These are phyloP conservation scores for Closterium sp. DNA, from an alignment of 139 green algal genomes.

Conservation along the genomic window DNA sequence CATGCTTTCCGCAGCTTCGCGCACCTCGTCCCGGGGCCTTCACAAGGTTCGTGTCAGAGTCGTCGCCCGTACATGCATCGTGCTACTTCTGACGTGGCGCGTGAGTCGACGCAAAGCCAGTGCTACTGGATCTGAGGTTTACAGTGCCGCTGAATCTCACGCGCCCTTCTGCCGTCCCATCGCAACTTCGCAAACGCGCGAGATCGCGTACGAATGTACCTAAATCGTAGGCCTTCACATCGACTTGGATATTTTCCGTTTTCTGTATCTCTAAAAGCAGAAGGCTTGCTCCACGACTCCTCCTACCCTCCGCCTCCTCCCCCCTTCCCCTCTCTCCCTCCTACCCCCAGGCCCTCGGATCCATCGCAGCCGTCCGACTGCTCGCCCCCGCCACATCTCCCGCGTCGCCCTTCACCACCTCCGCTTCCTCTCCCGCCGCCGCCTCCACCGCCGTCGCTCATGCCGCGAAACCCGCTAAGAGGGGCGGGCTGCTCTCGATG, in stretches of 20 bases:
- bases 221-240: too few species aligned
- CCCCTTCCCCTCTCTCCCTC: not conserved
- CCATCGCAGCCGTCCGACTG: not conserved
- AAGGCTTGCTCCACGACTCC: not conserved
- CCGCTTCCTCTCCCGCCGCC: not conserved
- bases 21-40: not conserved
- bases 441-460: not conserved
- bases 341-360: not conserved
- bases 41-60: not conserved
- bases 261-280: too few species aligned
- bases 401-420: not conserved
- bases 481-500: conserved; percentile 25
- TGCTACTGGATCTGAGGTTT: not conserved
- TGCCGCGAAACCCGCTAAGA: not conserved
- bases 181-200: too few species aligned
- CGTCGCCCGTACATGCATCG: too few species aligned
- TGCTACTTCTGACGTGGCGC: too few species aligned
- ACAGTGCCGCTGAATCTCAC: not conserved
- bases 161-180: too few species aligned
- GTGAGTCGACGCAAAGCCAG: not conserved
- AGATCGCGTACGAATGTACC: too few species aligned
- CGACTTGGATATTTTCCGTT: too few species aligned
- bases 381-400: not conserved
- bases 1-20: not conserved
- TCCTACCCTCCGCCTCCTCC: not conserved